A percentile compares a stretch with the other conserved stretches of the same genome.
These are phyloP conservation scores for Alternaria ethzedia DNA, from an alignment of 2,329 filamentous ascomycete genomes.

Conservation along the genomic window DNA sequence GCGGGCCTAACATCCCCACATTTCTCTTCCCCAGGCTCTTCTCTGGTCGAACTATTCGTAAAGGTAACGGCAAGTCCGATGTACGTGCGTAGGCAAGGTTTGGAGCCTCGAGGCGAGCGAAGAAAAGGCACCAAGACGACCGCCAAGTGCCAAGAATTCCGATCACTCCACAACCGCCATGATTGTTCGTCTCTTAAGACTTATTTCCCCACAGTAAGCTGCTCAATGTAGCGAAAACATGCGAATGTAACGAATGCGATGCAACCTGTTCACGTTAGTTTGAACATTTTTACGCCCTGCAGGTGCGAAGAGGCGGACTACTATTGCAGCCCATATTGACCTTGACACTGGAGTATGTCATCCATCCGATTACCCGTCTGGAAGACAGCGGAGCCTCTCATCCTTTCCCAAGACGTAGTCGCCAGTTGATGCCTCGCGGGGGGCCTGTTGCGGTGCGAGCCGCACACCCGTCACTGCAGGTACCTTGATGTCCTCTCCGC, in stretches of 20 bases:
- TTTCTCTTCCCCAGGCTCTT: not conserved
- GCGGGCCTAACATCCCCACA: not conserved
- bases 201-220: not conserved
- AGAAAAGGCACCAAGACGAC: not conserved
- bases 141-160: not conserved
- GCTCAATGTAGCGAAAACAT: not conserved
- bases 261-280: not conserved
- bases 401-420: not conserved
- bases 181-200: not conserved
- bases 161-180: not conserved
- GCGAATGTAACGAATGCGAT: not conserved
- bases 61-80: not conserved
- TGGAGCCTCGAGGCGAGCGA: not conserved
- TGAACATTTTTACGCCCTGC: not conserved
- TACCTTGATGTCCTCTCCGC: not conserved
- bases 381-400: not conserved
- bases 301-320: not conserved
- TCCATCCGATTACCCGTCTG: not conserved
- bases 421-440: not conserved
- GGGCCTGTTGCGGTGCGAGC: not conserved
- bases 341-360: not conserved
- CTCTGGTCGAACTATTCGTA: not conserved
- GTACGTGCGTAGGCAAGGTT: not conserved
- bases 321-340: not conserved
- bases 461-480: not conserved